A percentile compares a stretch with the other conserved stretches of the same genome.
Conservation (phyloP, 1,139 yeast species). For the Schizosaccharomyces versatilis region DNA sequence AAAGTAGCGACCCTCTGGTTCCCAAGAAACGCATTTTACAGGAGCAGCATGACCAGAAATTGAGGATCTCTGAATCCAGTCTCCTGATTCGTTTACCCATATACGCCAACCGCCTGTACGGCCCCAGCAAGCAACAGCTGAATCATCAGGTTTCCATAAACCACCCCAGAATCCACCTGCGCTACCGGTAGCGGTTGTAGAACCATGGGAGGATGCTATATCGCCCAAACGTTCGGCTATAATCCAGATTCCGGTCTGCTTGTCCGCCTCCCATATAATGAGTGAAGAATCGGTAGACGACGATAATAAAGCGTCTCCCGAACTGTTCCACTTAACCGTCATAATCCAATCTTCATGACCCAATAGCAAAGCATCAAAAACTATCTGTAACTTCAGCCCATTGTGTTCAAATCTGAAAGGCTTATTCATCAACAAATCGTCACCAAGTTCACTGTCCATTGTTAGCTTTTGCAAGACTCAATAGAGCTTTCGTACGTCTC, state of each 20-base stretch:
- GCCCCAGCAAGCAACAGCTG: slow-evolving; percentile 54
- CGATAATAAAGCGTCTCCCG: slow-evolving; percentile 41
- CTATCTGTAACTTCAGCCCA: background rate
- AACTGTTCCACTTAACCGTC: slow-evolving; percentile 43
- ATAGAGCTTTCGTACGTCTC: background rate
- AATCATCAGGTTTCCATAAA: slow-evolving; percentile 33
- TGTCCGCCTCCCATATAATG: slow-evolving; percentile 91
- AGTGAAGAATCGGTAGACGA: slow-evolving; percentile 85
- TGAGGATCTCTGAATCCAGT: slow-evolving; percentile 38
- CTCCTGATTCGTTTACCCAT: slow-evolving; percentile 28
- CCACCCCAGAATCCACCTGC: slow-evolving; percentile 95
- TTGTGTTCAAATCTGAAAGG: background rate
- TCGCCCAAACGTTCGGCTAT: slow-evolving; percentile 70
- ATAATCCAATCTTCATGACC: slow-evolving; percentile 98
- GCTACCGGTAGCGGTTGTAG: slow-evolving; percentile 94
- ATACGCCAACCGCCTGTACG: slow-evolving; percentile 81
- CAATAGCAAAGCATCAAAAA: slow-evolving; percentile 76
- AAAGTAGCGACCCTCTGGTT: slow-evolving; percentile 38
- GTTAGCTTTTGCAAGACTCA: background rate
- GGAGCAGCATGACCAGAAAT: slow-evolving; percentile 57
- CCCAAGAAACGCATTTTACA: slow-evolving; percentile 69
- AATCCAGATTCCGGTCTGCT: slow-evolving; percentile 73
- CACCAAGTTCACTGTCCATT: background rate
- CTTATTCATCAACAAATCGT: background rate
- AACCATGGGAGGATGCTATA: slow-evolving; percentile 68